Base-by-base conservation (phyloP, 495 filamentous ascomycete species). In the Hypoxylon fragiforme region DNA sequence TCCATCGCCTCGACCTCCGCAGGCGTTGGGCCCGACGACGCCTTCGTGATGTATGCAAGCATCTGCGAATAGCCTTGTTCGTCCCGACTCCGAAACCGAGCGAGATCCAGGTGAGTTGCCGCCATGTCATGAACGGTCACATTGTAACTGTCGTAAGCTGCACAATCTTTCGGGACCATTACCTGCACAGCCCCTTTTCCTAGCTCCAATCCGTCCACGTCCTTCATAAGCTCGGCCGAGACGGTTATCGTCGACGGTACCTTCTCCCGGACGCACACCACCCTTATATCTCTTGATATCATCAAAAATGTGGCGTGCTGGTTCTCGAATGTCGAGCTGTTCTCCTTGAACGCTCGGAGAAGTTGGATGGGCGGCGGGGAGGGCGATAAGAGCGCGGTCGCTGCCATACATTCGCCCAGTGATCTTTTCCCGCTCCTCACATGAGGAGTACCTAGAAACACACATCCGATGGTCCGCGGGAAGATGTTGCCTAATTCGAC, bases 401-500 rank as follows among this genome's bases (percentile, higher is more conserved):
- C 53, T 4, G 66, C 66, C 6, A 67, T 54, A 41, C 60, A 64
- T 7, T 69, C 64, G 7, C 66, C 66, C 15, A 67, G 38, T 3
- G 61, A 53, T 26, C 56, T 57, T 35, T 64, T 63, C n/a, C 57
- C 57, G 7, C 50, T 60, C 16, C 70, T 63, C 44, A 60, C 52
- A 20, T 75, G 73, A 44, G 73, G 73, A 2, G 71, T 73, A 9
- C 70, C 70, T 12, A 75, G 49, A 50, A 75, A 75, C 11, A 75
- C 59, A 11, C 66, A 62, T 12, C 70, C 69, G 20, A 64, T 54
- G 18, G 67, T 71, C n/a, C 55, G 50, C 5, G 66, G 58, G 16
- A 66, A 67, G 2, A 74, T 50, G 18, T 66, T 57, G 16, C 60
- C 63, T 4, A 72, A 50, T 16, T 68, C 65, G 21, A 57, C 58